phyloP scores from a whole-genome alignment of 805 yeast genomes.

The Candida mattraensis region DNA sequence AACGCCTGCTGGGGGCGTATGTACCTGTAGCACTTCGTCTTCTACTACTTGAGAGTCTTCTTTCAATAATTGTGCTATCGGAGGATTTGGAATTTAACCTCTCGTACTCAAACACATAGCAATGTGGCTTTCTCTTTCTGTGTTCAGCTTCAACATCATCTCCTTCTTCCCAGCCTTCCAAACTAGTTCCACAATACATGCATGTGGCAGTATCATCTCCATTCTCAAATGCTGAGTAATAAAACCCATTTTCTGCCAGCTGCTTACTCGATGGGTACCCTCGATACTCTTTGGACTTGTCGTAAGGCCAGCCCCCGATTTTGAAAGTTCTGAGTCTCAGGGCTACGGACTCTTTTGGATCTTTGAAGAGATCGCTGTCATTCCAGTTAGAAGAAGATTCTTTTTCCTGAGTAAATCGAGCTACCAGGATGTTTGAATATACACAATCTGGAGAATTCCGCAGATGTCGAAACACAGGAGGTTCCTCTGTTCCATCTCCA shows the following conservation, averaged over 20 bases:
- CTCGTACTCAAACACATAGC: conserved; percentile 37
- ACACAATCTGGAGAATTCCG: conserved; percentile 29
- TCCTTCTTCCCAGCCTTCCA: conserved; percentile 69
- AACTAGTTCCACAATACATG: conserved; percentile 58
- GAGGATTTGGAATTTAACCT: too few relatives aligned
- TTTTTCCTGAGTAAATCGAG: conserved; percentile 14
- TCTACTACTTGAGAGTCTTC: conserved; percentile 38
- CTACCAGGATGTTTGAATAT: conserved; percentile 20
- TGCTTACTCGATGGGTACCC: conserved; percentile 39
- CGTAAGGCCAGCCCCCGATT: conserved; percentile 45
- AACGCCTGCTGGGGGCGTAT: background rate
- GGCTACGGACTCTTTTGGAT: conserved; percentile 36
- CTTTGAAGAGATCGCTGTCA: conserved; percentile 29
- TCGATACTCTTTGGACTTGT: conserved; percentile 19
- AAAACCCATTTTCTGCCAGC: conserved; percentile 66
- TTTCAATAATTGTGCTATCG: conserved; percentile 25
- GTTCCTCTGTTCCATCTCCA: conserved; percentile 12
- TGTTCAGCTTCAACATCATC: conserved; percentile 70
- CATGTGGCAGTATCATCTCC: conserved; percentile 60
- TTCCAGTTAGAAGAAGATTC: conserved; percentile 20
- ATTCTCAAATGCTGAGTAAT: conserved; percentile 48
- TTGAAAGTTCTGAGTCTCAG: conserved; percentile 43
- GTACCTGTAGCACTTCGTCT: background rate
- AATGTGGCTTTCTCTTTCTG: conserved; percentile 38
- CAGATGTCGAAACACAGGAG: conserved; percentile 26